These are phyloP conservation scores for Hypoxylon rubiginosum DNA, from an alignment of 2,329 filamentous ascomycete genomes.

Conservation along the genomic window DNA sequence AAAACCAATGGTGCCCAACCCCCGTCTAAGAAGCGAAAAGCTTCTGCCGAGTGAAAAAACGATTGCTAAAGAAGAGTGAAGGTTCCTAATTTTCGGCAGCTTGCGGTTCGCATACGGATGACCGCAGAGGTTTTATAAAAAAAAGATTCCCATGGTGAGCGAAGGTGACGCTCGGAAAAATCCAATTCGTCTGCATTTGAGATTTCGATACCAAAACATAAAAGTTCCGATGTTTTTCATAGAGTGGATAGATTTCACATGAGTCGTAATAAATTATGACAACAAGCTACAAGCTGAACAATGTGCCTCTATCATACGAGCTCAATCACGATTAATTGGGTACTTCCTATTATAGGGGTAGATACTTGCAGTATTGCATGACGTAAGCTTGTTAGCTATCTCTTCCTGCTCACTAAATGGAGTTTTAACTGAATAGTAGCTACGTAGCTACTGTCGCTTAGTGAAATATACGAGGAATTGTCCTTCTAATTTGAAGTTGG, in stretches of 20 bases:
- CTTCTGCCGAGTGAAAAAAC: conserved; percentile 33
- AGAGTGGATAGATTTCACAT: conserved; percentile 22
- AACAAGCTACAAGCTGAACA: conserved; percentile 10
- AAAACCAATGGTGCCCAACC: conserved; percentile 58
- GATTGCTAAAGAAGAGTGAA: conserved; percentile 21
- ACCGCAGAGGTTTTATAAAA: conserved; percentile 1
- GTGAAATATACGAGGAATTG: conserved; percentile 9
- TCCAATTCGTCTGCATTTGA: not conserved
- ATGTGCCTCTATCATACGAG: not conserved
- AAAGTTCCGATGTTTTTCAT: conserved; percentile 11
- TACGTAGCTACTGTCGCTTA: not conserved
- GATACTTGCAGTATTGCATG: too few relatives aligned
- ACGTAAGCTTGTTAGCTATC: not conserved
- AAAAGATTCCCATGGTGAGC: conserved; percentile 8
- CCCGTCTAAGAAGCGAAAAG: conserved; percentile 60
- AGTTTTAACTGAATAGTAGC: not conserved
- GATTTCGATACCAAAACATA: conserved; percentile 28
- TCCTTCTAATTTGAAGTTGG: conserved; percentile 19
- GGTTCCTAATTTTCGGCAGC: conserved; percentile 24
- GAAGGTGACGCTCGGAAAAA: conserved; percentile 13
- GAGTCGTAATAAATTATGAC: not conserved
- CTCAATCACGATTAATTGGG: too few relatives aligned
- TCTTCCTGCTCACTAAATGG: not conserved
- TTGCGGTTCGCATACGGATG: conserved; percentile 19
- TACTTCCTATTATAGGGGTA: too few relatives aligned